Percentiles rank a stretch among this genome's conserved stretches.
These are phyloP conservation scores for Polytrichum commune DNA, from an alignment of 225 moss, liverwort and hornwort genomes.

Conservation along the genomic window DNA sequence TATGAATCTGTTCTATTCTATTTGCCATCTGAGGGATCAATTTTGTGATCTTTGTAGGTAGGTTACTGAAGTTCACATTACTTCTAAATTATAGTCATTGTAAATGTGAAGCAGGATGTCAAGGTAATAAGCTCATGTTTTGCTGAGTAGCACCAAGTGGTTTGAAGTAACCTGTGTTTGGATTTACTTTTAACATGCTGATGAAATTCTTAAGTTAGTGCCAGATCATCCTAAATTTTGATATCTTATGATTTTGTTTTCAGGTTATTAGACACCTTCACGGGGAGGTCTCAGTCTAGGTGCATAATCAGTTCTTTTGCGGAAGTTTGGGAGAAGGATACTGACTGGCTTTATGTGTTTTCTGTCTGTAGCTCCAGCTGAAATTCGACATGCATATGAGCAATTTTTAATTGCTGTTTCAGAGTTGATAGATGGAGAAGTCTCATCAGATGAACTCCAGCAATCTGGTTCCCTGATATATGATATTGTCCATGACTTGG, in stretches of 20 bases:
- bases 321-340: background rate
- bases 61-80: too few relatives aligned
- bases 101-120: too few relatives aligned
- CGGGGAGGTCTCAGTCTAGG: background rate
- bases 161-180: too few relatives aligned
- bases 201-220: too few relatives aligned
- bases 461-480: conserved; percentile 82
- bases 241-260: too few relatives aligned
- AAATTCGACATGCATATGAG: conserved; percentile 75
- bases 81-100: too few relatives aligned
- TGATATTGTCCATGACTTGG: conserved; percentile 63
- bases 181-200: too few relatives aligned
- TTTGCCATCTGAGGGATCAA: too few relatives aligned
- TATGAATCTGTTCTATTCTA: conserved; percentile 15
- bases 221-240: too few relatives aligned
- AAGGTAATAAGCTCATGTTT: too few relatives aligned
- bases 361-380: conserved; percentile 59
- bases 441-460: conserved; percentile 85
- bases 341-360: conserved; percentile 22
- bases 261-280: background rate
- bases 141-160: too few relatives aligned
- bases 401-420: conserved; percentile 77
- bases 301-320: background rate
- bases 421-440: conserved; percentile 75
- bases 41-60: too few relatives aligned